Evolutionary conservation across 2,329 filamentous ascomycete species (phyloP).

Genomic region (Pseudocercospora cruenta): DNA sequence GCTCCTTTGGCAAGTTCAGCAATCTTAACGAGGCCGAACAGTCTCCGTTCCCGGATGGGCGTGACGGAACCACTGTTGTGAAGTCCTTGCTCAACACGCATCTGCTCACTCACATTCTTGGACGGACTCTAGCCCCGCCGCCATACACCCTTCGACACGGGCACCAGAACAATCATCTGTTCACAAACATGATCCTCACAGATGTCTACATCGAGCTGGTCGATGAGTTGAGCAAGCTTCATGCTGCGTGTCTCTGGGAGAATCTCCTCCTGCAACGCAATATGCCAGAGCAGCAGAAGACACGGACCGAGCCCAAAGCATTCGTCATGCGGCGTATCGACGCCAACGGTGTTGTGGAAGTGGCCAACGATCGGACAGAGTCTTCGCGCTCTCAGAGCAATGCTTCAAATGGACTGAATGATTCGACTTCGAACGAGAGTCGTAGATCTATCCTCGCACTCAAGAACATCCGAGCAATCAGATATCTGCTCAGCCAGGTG

Average conservation of each 20-base stretch:
- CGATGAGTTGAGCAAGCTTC: slow-evolving; percentile 73
- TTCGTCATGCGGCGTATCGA: slow-evolving; percentile 36
- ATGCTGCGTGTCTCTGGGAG: slow-evolving; percentile 82
- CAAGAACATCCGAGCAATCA: slow-evolving; percentile 78
- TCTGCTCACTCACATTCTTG: slow-evolving; percentile 74
- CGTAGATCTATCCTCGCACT: slow-evolving; percentile 46
- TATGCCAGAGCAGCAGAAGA: slow-evolving; percentile 71
- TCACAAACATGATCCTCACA: slow-evolving; percentile 78
- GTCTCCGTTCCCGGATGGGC: slow-evolving; percentile 34
- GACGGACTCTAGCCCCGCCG: slow-evolving; percentile 34
- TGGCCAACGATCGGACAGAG: slow-evolving; percentile 24
- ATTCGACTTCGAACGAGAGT: slow-evolving; percentile 11
- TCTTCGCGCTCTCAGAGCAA: slow-evolving; percentile 8
- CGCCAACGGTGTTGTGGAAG: slow-evolving; percentile 34
- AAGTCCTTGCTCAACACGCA: slow-evolving; percentile 80
- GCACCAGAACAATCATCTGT: slow-evolving; percentile 65
- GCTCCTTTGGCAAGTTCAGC: slow-evolving; percentile 27
- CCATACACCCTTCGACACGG: slow-evolving; percentile 42
- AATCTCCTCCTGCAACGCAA: slow-evolving; percentile 74
- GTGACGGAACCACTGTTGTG: slow-evolving; percentile 72
- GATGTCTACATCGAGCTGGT: slow-evolving; percentile 81
- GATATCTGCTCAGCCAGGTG: slow-evolving; percentile 76
- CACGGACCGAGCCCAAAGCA: slow-evolving; percentile 47
- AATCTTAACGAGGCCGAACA: slow-evolving; percentile 37
- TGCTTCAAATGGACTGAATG: slow-evolving; percentile 8